Conservation (phyloP, 2,329 filamentous ascomycete species). For the Penicillium palitans region DNA sequence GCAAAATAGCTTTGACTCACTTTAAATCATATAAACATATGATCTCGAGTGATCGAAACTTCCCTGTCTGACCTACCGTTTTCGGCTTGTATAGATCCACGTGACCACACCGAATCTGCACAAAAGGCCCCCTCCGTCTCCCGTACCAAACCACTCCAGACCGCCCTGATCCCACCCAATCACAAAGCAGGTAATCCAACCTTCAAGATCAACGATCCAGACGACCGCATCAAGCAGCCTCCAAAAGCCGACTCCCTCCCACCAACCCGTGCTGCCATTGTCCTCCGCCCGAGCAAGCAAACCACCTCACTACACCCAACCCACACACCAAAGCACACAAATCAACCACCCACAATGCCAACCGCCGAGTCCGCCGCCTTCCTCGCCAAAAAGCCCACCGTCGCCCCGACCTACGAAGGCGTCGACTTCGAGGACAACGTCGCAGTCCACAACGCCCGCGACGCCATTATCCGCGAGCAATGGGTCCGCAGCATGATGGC, state of each 20-base stretch:
- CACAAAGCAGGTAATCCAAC: constrained; percentile 28
- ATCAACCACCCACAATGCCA: constrained; percentile 52
- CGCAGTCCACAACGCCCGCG: constrained; percentile 63
- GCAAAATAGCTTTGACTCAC: fast-evolving
- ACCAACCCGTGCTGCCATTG: constrained; percentile 9
- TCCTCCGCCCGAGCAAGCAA: neutral
- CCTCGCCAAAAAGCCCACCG: constrained; percentile 65
- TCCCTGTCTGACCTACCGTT: neutral
- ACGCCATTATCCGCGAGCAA: constrained; percentile 66
- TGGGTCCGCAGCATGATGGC: constrained; percentile 72
- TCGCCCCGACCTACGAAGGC: constrained; percentile 65
- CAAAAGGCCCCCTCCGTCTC: neutral
- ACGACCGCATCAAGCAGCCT: constrained; percentile 19
- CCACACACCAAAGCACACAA: neutral
- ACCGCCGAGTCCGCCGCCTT: constrained; percentile 65
- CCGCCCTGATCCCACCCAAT: constrained; percentile 33
- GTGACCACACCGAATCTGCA: constrained; percentile 7
- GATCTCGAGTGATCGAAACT: neutral
- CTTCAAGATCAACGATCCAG: constrained; percentile 22
- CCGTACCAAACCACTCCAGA: neutral
- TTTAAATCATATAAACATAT: neutral
- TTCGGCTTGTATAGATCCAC: constrained; percentile 5
- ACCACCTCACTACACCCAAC: neutral
- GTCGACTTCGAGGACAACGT: constrained; percentile 67
- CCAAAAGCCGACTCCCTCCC: constrained; percentile 7